Base-by-base conservation (phyloP, 371 early-diverging fungal species). In the Mortierella sp. region DNA sequence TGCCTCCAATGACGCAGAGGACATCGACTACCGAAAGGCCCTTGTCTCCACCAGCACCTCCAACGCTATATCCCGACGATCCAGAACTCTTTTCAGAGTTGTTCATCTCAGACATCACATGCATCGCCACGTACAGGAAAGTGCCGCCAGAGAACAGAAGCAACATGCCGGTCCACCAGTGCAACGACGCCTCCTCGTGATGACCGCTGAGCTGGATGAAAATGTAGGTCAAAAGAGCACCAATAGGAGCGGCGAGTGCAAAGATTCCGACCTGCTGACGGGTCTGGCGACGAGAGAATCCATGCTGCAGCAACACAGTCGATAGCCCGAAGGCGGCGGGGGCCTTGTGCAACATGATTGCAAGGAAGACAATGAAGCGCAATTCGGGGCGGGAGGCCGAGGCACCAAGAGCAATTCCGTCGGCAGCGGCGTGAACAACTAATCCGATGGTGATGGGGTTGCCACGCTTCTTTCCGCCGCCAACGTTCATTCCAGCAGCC, bases 291-390 rank as follows among this genome's bases (percentile, higher is more conserved):
- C 94, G 88, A 1, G 93, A 83, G 76, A 91, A 88, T 14, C 97
- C 96, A 70, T 92, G 94, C 74, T 91, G 91, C 75, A 98, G 88
- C 37, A 98, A 89, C 21, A 96, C 94, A 2, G 97, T 96, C 19
- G 95, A 91, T 14, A 98, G 91, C 0, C 97, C 98, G 89, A 98
- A 97, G 0, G 98, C 96, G 2, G 97, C 93, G 5, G 99, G 98
- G 3, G 97, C 98, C 87, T 98, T 98, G 92, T 98, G 99, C 44
- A 98, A 91, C 92, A 98, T 94, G 76, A 98, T 96, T n/a, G 99
- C 99, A 43, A 98, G 76, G 80, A 98, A 98, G 8, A 98, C 96
- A 11, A 97, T 93, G 72, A 97, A 89, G 28, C 95, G 96, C 4
- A 98, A 88, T 14, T 92, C 89, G 9, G 94, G 95, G 44, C 91